Percentiles rank a stretch among this genome's conserved stretches.
Evolutionary conservation across 1,284 basidiomycete species (phyloP).

Genomic region (Trametes hirsuta): DNA sequence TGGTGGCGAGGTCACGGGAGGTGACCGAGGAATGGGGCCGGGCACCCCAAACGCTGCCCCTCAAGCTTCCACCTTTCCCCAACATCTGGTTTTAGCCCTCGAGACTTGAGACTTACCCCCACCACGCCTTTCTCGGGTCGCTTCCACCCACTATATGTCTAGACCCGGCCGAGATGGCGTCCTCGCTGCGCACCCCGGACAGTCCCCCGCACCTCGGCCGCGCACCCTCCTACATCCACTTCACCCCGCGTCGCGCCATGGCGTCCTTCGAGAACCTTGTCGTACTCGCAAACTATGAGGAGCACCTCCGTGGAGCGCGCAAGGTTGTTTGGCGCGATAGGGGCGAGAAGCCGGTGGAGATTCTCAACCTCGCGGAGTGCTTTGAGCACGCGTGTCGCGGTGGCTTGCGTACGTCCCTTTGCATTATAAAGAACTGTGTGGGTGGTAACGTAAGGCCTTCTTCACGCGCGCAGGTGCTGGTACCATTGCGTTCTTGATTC

Average conservation of each 20-base stretch:
- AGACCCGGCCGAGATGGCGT: constrained; percentile 13
- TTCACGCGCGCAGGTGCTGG: constrained; percentile 63
- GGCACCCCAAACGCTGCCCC: not conserved
- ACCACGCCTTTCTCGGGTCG: constrained; percentile 3
- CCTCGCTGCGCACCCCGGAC: constrained; percentile 23
- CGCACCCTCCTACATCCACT: constrained; percentile 39
- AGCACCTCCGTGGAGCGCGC: constrained; percentile 66
- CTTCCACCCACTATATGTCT: constrained; percentile 9
- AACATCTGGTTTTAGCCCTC: not conserved
- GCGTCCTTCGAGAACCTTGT: constrained; percentile 81
- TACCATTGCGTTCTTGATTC: constrained; percentile 75
- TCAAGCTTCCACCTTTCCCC: not conserved
- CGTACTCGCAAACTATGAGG: constrained; percentile 78
- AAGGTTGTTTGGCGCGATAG: constrained; percentile 85
- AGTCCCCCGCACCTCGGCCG: constrained; percentile 27
- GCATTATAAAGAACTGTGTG: not conserved
- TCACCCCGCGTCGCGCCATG: constrained; percentile 61
- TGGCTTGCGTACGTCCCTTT: constrained; percentile 66
- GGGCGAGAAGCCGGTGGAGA: constrained; percentile 75
- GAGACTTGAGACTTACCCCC: not conserved
- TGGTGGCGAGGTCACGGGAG: constrained; percentile 1
- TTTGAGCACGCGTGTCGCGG: constrained; percentile 76
- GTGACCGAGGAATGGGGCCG: not conserved
- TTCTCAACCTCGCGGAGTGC: constrained; percentile 71
- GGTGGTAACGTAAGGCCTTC: not conserved